Evolutionary conservation across 2,329 filamentous ascomycete species (phyloP), one percentile per base, ranked within the genome.

Genomic region (Fusarium graminum): DNA sequence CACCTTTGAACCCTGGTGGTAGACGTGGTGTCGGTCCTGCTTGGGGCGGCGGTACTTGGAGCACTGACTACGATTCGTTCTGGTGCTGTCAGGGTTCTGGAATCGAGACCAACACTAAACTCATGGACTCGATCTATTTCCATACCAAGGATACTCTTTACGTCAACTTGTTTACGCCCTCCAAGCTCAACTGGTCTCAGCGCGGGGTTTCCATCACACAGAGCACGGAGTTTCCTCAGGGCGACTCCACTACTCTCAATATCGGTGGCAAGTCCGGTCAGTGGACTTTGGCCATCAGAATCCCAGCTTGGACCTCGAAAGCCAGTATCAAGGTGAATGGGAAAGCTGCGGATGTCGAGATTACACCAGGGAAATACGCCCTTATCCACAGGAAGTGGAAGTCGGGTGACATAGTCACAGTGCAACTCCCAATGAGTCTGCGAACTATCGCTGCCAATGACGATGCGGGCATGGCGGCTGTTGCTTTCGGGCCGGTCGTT

Each of bases 51-150:
- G 83, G 83, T 25, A 85, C 82, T 0, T 86, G 82, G 81, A 83
- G 80, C 41, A 85, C 83, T 1, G 82, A 85, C 61, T 83, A 85
- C 64, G 74, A 81, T 46, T 82, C 80, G 0, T 83, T 84, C 71
- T 85, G 83, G 83, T 86, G 83, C 70, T 85, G 83, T 52, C 81
- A 85, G 67, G 83, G 82, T 2, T 85, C 83, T 0, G 81, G 78
- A 0, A 57, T 85, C 3, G 83, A 86, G 74, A 84, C 80, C 1
- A 85, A 86, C 67, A 86, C 83, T 0, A 85, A 85, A 68, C 71
- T 85, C 12, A 81, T 80, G 75, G 83, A 86, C 65, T 83, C 82
- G 0, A 81, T 86, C 52, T 86, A 85, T 74, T 83, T 79, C 43
- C 76, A 81, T 43, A 78, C 81, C 50, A 72, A 74, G 28, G 72